Percentiles rank a stretch among this genome's conserved stretches.
Conservation (phyloP, 345 rosid genomes). For the Abelmoschus esculentus region DNA sequence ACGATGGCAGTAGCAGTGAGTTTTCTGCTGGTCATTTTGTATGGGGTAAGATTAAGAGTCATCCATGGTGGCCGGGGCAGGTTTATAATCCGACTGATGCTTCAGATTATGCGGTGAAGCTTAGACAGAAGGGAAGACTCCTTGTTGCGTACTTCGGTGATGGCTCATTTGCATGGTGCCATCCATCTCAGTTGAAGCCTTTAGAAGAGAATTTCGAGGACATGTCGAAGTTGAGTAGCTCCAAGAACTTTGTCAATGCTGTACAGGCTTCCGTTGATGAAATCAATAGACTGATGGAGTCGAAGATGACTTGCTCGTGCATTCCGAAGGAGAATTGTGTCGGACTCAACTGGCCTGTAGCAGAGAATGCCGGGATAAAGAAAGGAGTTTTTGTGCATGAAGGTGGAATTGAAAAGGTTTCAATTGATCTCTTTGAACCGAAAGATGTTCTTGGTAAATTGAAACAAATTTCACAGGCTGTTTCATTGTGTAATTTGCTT, state of each 20-base stretch:
- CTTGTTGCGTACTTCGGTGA: constrained; percentile 90
- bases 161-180: constrained; percentile 84
- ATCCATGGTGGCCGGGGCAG: constrained; percentile 99
- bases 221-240: constrained; percentile 44
- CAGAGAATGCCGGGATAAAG: constrained; percentile 59
- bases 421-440: constrained; percentile 36
- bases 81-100: constrained; percentile 64
- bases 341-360: constrained; percentile 30
- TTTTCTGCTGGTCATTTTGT: constrained; percentile 75
- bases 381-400: constrained; percentile 56
- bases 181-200: constrained; percentile 69
- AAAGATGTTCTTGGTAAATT: constrained; percentile 38
- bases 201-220: constrained; percentile 59
- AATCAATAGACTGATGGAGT: constrained; percentile 54
- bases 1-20: background rate
- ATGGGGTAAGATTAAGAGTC: constrained; percentile 84
- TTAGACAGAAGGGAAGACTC: constrained; percentile 39
- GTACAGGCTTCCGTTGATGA: constrained; percentile 50
- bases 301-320: constrained; percentile 56
- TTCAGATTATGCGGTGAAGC: constrained; percentile 55
- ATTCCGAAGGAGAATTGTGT: constrained; percentile 24
- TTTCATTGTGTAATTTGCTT: constrained; percentile 31
- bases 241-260: constrained; percentile 43
- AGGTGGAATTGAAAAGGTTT: constrained; percentile 45
- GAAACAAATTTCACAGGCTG: constrained; percentile 34